A percentile compares a stretch with the other conserved stretches of the same genome.
These are phyloP conservation scores for Hanseniaspora gamundiae DNA, from an alignment of 1,139 yeast species.

Conservation along the genomic window DNA sequence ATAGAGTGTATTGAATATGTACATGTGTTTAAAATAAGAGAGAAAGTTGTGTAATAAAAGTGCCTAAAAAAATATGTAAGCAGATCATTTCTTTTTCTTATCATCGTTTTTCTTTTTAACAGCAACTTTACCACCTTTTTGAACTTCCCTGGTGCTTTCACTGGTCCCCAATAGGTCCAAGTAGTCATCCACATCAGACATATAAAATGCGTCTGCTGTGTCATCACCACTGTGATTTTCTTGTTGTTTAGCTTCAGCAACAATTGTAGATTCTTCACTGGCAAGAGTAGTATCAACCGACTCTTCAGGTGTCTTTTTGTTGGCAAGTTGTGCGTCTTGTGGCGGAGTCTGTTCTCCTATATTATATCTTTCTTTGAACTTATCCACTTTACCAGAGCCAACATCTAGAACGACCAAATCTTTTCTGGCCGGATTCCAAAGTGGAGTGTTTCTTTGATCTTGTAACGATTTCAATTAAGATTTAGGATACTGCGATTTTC, in stretches of 20 bases:
- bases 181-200: constrained; percentile 38
- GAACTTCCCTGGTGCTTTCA: constrained; percentile 49
- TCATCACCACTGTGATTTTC: too few relatives aligned
- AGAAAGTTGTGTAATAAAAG: too few relatives aligned
- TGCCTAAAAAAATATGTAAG: too few relatives aligned
- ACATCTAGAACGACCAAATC: constrained; percentile 67
- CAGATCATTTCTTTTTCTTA: constrained; percentile 14
- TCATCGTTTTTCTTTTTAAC: constrained; percentile 39
- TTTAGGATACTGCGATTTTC: constrained; percentile 84
- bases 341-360: constrained; percentile 29
- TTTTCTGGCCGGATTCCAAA: constrained; percentile 82
- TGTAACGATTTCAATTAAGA: constrained; percentile 74
- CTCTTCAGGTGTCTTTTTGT: constrained; percentile 12
- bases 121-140: constrained; percentile 48
- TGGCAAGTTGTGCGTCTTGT: too few relatives aligned
- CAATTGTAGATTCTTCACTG: constrained; percentile 8
- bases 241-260: constrained; percentile 10
- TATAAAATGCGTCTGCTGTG: constrained; percentile 17
- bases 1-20: too few relatives aligned
- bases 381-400: constrained; percentile 75
- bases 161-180: constrained; percentile 42
- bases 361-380: constrained; percentile 66
- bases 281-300: constrained; percentile 4
- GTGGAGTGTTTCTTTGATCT: constrained; percentile 75
- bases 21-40: too few relatives aligned